These are phyloP conservation scores for Colletotrichum gigasporum DNA, from an alignment of 2,329 filamentous ascomycete species.

Conservation along the genomic window DNA sequence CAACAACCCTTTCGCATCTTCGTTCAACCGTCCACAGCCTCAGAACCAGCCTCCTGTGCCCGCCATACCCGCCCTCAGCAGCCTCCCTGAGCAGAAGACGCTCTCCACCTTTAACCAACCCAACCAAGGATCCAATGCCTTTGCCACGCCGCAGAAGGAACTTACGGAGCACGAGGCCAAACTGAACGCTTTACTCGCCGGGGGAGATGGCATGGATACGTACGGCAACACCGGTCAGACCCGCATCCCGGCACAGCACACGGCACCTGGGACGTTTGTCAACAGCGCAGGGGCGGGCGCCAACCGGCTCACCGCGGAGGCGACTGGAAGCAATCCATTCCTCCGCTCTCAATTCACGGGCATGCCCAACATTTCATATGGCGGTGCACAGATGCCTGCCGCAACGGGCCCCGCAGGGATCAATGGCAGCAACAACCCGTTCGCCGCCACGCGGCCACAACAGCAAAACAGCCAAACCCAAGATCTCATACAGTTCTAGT, in stretches of 20 bases:
- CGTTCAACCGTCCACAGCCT: slow-evolving; percentile 70
- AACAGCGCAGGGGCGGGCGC: slow-evolving; percentile 91
- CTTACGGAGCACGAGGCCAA: slow-evolving; percentile 73
- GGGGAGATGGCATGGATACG: slow-evolving; percentile 93
- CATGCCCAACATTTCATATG: slow-evolving; percentile 69
- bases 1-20: slow-evolving; percentile 93
- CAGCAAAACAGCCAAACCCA: slow-evolving; percentile 58
- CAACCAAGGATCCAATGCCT: slow-evolving; percentile 12
- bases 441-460: slow-evolving; percentile 62
- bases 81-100: slow-evolving; percentile 85
- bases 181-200: slow-evolving; percentile 86
- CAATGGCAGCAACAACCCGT: slow-evolving; percentile 68
- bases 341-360: slow-evolving; percentile 85
- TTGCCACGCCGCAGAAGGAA: slow-evolving; percentile 57
- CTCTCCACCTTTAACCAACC: slow-evolving; percentile 68
- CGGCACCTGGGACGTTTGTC: slow-evolving; percentile 93
- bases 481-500: slow-evolving; percentile 72
- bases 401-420: slow-evolving; percentile 66
- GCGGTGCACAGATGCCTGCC: slow-evolving; percentile 57
- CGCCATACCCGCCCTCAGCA: slow-evolving; percentile 77
- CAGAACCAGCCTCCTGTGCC: slow-evolving; percentile 62
- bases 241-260: slow-evolving; percentile 95
- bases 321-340: slow-evolving; percentile 91
- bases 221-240: slow-evolving; percentile 97
- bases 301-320: slow-evolving; percentile 73